phyloP scores from a whole-genome alignment of 768 basidiomycete genomes.

The Rhodotorula babjevae region DNA sequence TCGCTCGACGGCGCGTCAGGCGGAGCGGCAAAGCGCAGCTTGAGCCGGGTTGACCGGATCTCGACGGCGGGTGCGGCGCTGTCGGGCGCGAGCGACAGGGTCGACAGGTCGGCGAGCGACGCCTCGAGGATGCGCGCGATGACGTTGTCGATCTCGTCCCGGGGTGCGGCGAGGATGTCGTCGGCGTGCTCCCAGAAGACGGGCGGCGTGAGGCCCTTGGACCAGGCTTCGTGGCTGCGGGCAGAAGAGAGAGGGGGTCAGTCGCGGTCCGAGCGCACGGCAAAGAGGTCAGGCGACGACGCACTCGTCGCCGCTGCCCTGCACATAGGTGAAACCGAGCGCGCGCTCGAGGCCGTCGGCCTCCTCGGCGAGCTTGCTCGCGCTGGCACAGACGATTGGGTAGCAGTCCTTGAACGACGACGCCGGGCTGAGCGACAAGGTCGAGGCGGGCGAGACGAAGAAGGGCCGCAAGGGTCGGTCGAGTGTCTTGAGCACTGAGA shows the following conservation, averaged over 20 bases:
- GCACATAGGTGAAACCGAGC: slow-evolving; percentile 76
- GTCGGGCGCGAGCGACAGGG: not conserved
- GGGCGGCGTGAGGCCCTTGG: slow-evolving; percentile 61
- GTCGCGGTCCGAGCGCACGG: not conserved
- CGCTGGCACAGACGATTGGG: slow-evolving; percentile 79
- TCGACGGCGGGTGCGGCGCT: not conserved
- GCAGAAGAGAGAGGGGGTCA: not conserved
- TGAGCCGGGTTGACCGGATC: slow-evolving; percentile 14
- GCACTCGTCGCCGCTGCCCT: slow-evolving; percentile 84
- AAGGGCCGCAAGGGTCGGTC: slow-evolving; percentile 69
- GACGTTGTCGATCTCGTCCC: slow-evolving; percentile 55
- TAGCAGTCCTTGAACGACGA: slow-evolving; percentile 49
- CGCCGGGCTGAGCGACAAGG: slow-evolving; percentile 50
- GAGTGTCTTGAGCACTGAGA: slow-evolving; percentile 54
- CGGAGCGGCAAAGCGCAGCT: slow-evolving; percentile 4
- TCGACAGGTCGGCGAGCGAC: not conserved
- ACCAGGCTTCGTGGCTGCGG: slow-evolving; percentile 34
- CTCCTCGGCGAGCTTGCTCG: slow-evolving; percentile 62
- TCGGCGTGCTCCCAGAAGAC: slow-evolving; percentile 64
- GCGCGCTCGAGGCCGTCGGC: slow-evolving; percentile 60
- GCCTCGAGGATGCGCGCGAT: slow-evolving; percentile 44
- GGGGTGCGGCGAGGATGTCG: slow-evolving; percentile 53
- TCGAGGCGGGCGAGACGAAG: slow-evolving; percentile 76
- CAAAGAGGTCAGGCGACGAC: not conserved
- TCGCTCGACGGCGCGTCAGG: not conserved